phyloP scores from a whole-genome alignment of 1,284 basidiomycete species.

The Pulveroboletus sp. region DNA sequence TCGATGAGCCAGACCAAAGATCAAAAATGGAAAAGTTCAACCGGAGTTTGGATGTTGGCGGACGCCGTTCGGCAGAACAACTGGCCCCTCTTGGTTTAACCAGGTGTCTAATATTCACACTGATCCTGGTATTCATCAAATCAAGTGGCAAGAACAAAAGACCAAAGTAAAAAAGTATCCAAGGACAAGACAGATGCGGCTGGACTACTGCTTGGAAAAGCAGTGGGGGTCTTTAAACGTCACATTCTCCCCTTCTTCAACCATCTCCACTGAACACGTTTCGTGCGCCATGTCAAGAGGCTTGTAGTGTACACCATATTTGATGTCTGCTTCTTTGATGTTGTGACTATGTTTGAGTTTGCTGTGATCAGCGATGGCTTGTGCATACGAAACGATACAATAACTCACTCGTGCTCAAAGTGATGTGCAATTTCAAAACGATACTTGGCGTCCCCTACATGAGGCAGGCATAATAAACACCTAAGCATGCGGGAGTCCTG shows the following conservation, averaged over 20 bases:
- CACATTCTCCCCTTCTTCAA: not conserved
- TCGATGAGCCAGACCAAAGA: too few species aligned
- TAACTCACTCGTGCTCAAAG: not conserved
- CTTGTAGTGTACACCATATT: not conserved
- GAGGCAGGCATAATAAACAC: not conserved
- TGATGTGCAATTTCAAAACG: not conserved
- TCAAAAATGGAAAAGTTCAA: too few species aligned
- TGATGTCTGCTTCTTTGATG: not conserved
- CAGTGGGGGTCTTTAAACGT: not conserved
- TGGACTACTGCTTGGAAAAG: too few species aligned
- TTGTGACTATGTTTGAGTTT: not conserved
- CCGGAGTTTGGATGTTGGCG: too few species aligned
- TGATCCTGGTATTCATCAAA: not conserved
- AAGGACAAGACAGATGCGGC: too few species aligned
- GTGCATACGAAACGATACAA: not conserved
- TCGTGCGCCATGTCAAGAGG: not conserved
- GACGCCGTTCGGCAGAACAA: too few species aligned
- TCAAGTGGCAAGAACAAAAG: not conserved
- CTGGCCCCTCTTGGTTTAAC: too few species aligned
- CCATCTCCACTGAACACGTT: not conserved
- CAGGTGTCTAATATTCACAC: too few species aligned
- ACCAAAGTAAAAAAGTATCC: not conserved
- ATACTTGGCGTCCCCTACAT: not conserved
- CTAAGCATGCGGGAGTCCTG: too few species aligned
- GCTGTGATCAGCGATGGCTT: not conserved